Evolutionary conservation across 2,329 filamentous ascomycete genomes (phyloP).

Genomic region (Lachnellula arida): DNA sequence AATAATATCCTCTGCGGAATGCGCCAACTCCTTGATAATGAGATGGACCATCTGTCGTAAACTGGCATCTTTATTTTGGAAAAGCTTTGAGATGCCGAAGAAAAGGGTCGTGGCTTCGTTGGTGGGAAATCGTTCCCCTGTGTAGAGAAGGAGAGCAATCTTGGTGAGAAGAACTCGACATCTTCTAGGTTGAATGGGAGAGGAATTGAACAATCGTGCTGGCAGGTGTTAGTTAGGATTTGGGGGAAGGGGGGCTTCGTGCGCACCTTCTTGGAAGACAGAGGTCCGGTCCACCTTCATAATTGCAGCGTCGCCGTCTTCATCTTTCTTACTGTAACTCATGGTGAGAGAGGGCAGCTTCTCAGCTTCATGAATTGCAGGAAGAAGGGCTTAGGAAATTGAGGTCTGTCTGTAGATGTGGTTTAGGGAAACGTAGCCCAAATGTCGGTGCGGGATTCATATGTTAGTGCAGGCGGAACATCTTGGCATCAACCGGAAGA

Average conservation of each 20-base stretch:
- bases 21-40: conserved; percentile 94
- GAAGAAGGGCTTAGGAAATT: conserved; percentile 9
- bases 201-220: conserved; percentile 98
- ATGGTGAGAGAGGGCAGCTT: conserved; percentile 49
- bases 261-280: conserved; percentile 93
- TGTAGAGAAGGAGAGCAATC: conserved; percentile 93
- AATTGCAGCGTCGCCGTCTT: conserved; percentile 89
- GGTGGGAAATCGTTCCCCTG: conserved; percentile 91
- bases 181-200: conserved; percentile 92
- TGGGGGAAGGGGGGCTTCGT: conserved; percentile 21
- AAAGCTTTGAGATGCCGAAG: conserved; percentile 98
- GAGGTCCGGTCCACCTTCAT: conserved; percentile 97
- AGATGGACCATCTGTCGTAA: conserved; percentile 98
- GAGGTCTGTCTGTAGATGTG: neutral
- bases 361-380: conserved; percentile 33
- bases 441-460: neutral
- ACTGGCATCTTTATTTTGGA: conserved; percentile 98
- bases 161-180: conserved; percentile 97
- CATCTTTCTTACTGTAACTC: conserved; percentile 99
- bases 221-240: conserved; percentile 37
- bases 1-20: conserved; percentile 96
- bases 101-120: conserved; percentile 98
- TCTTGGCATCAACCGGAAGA: neutral
- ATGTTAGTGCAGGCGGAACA: neutral
- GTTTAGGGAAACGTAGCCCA: conserved; percentile 8